phyloP scores from a whole-genome alignment of 2,329 filamentous ascomycete species.

The Beauveria asiatica region DNA sequence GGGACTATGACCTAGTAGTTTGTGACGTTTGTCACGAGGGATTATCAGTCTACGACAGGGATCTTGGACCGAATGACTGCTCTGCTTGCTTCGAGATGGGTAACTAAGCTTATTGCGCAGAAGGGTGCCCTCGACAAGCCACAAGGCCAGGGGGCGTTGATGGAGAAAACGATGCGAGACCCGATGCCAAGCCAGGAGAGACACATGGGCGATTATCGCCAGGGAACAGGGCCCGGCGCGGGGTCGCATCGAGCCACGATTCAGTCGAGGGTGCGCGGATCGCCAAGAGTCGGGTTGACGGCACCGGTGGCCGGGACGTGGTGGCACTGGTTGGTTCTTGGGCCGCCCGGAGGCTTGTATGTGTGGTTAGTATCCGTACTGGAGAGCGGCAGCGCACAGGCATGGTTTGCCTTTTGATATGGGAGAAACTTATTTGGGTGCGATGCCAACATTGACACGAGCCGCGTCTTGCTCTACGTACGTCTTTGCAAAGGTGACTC shows the following conservation, averaged over 20 bases:
- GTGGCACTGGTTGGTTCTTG: not conserved
- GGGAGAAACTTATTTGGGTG: no score
- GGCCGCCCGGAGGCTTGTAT: not conserved
- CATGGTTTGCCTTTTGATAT: no score
- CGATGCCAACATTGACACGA: no score
- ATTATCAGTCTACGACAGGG: no score
- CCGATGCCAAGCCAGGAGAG: not conserved
- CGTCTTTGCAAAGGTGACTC: no score
- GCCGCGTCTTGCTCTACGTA: no score
- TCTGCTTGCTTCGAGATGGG: not conserved
- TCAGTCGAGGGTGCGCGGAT: not conserved
- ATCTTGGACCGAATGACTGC: no score
- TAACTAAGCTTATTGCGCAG: not conserved
- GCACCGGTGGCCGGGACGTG: not conserved
- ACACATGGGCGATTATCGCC: not conserved
- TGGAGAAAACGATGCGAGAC: not conserved
- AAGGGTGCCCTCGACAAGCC: not conserved
- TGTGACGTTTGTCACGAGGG: not conserved
- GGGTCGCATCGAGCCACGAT: not conserved
- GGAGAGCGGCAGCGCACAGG: not conserved
- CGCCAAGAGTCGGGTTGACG: not conserved
- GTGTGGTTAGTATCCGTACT: no score
- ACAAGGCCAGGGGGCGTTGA: not conserved
- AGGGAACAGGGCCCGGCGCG: not conserved
- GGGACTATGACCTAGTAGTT: no score